phyloP scores from a whole-genome alignment of 2,329 filamentous ascomycete species.

The Exophiala phaeomuriformis region DNA sequence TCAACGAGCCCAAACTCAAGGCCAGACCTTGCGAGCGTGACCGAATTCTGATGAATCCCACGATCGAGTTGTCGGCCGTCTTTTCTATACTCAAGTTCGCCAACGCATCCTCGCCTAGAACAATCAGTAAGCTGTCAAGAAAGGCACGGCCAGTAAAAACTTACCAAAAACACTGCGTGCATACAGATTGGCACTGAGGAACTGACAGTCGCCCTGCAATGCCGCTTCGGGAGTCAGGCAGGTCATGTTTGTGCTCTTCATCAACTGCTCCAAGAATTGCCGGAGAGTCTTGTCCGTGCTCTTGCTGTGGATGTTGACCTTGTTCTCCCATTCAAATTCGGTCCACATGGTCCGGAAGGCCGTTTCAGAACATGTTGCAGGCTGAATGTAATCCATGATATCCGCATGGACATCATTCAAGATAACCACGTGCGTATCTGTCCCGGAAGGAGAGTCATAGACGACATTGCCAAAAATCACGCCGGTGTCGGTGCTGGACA shows the following conservation, averaged over 20 bases:
- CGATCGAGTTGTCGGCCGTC: conserved; percentile 90
- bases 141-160: conserved; percentile 34
- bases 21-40: conserved; percentile 94
- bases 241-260: conserved; percentile 98
- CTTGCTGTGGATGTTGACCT: conserved; percentile 99
- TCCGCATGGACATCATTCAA: conserved; percentile 97
- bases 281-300: conserved; percentile 66
- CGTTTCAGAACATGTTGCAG: conserved; percentile 90
- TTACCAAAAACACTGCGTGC: conserved; percentile 96
- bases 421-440: conserved; percentile 93
- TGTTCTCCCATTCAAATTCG: conserved; percentile 99
- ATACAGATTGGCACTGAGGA: conserved; percentile 93
- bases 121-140: not conserved
- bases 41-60: conserved; percentile 94
- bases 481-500: conserved; percentile 93
- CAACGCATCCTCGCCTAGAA: conserved; percentile 86
- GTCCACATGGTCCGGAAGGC: conserved; percentile 99
- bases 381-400: conserved; percentile 99
- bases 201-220: conserved; percentile 94
- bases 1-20: conserved; percentile 85
- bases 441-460: conserved; percentile 87
- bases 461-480: conserved; percentile 99
- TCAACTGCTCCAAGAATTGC: conserved; percentile 86
- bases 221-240: conserved; percentile 94
- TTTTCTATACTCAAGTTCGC: conserved; percentile 98